These are phyloP conservation scores for grape (Vitis vinifera) DNA, from an alignment of 164 flowering plant genomes.

Conservation along the genomic window DNA sequence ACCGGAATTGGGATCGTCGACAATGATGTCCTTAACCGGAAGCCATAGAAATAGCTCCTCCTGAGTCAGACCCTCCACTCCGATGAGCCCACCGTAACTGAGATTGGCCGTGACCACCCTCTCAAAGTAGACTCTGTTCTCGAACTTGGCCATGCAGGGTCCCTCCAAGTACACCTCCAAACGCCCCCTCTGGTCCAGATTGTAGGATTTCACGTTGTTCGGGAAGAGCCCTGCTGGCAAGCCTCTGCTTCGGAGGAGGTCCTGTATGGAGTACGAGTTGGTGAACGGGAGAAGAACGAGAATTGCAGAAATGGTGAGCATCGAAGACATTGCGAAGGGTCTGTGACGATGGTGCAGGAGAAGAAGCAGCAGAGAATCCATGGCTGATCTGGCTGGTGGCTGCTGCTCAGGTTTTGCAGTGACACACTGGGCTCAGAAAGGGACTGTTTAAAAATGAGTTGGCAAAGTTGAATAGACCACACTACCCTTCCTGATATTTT, in stretches of 20 bases:
- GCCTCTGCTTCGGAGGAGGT: constrained; percentile 46
- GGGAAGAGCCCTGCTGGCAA: constrained; percentile 61
- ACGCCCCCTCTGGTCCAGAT: constrained; percentile 27
- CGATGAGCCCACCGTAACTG: constrained; percentile 47
- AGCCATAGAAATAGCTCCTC: constrained; percentile 65
- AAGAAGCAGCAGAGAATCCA: too few species aligned
- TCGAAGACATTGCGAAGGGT: constrained; percentile 1
- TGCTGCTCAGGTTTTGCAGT: background rate
- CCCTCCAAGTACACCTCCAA: constrained; percentile 40
- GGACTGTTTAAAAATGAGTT: background rate
- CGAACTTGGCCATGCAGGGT: constrained; percentile 52
- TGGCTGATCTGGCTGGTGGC: too few species aligned
- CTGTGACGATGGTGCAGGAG: constrained; percentile 1
- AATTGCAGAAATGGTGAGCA: constrained; percentile 4
- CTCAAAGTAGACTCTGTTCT: constrained; percentile 45
- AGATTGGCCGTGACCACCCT: constrained; percentile 53
- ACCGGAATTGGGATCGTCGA: constrained; percentile 48
- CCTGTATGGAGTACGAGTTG: constrained; percentile 27
- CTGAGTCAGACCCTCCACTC: constrained; percentile 45
- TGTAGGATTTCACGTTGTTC: constrained; percentile 31
- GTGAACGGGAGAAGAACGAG: constrained; percentile 7
- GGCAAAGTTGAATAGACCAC: background rate
- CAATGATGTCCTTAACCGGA: constrained; percentile 51
- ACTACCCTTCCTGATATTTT: background rate
- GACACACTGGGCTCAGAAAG: constrained; percentile 10